Percentiles rank a stretch among this genome's conserved stretches.
These are phyloP conservation scores for Leptographium lundbergii DNA, from an alignment of 2,329 filamentous ascomycete genomes.

Conservation along the genomic window DNA sequence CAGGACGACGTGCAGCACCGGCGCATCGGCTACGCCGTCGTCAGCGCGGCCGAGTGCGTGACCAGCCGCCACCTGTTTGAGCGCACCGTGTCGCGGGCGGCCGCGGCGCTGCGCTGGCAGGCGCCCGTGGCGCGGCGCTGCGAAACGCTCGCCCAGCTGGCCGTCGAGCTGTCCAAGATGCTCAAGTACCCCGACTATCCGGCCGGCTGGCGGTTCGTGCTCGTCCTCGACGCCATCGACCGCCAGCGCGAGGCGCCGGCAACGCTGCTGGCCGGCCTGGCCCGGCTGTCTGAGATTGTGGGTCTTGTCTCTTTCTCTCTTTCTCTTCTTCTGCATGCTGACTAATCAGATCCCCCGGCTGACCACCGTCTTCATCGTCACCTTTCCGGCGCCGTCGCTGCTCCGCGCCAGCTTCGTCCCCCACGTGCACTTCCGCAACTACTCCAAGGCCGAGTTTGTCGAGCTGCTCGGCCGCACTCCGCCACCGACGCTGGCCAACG, in stretches of 20 bases:
- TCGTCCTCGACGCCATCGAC: constrained; percentile 84
- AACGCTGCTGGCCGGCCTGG: constrained; percentile 69
- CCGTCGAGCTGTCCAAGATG: constrained; percentile 57
- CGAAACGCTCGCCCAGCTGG: constrained; percentile 68
- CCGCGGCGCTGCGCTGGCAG: constrained; percentile 34
- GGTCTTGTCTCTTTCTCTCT: constrained; percentile 24
- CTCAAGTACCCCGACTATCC: constrained; percentile 31
- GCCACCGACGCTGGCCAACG: constrained; percentile 34
- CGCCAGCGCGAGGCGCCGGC: constrained; percentile 66
- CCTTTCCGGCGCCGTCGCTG: constrained; percentile 53
- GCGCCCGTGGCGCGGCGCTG: constrained; percentile 46
- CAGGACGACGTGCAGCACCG: not conserved
- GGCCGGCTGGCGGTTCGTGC: constrained; percentile 49
- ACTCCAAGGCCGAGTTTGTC: constrained; percentile 68
- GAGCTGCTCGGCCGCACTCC: constrained; percentile 54
- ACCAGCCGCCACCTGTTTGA: constrained; percentile 69
- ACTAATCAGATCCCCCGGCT: constrained; percentile 59
- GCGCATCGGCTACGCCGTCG: constrained; percentile 40
- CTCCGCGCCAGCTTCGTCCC: constrained; percentile 59
- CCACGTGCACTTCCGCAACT: constrained; percentile 73
- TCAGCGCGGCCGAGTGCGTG: constrained; percentile 65
- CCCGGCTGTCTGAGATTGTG: constrained; percentile 69
- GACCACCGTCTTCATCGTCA: constrained; percentile 65
- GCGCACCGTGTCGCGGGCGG: constrained; percentile 48
- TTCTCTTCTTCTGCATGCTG: not conserved